phyloP scores from a whole-genome alignment of 2,329 filamentous ascomycete species.

The Neonectria sp. region DNA sequence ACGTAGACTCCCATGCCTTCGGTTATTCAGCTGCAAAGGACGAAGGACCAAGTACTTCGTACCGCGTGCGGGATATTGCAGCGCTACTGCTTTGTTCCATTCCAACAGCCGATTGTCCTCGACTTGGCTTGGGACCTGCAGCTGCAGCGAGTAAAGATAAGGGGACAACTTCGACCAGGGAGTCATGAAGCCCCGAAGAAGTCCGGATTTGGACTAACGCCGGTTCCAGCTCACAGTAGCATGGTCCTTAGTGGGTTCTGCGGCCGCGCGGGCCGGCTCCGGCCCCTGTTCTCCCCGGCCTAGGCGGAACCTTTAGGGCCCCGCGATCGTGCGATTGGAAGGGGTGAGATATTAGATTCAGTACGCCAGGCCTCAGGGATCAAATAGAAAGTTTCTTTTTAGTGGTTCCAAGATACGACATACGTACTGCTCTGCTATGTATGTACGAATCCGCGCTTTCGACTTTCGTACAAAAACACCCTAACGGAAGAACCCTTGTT shows the following conservation, averaged over 20 bases:
- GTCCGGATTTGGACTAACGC: slow-evolving; percentile 12
- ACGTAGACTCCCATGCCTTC: neutral
- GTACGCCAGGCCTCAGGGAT: neutral
- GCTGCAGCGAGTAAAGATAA: neutral
- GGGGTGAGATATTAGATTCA: neutral
- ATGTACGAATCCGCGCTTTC: no score
- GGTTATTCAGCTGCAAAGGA: no score
- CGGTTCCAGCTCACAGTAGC: neutral
- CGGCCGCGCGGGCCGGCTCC: slow-evolving; percentile 13
- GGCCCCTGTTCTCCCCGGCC: slow-evolving; percentile 27
- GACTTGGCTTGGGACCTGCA: neutral
- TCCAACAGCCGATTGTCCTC: neutral
- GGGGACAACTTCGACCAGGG: no score
- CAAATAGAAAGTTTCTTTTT: neutral
- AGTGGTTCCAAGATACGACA: neutral
- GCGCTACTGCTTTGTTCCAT: neutral
- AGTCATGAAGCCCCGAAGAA: neutral
- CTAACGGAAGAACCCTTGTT: neutral
- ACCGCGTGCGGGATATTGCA: neutral
- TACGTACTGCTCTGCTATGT: no score
- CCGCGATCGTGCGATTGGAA: slow-evolving; percentile 27
- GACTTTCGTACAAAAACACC: no score
- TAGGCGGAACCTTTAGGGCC: slow-evolving; percentile 36
- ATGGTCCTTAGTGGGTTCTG: neutral
- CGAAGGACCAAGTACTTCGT: no score